These are phyloP conservation scores for Pichia membranifaciens DNA, from an alignment of 805 yeast genomes.

Conservation along the genomic window DNA sequence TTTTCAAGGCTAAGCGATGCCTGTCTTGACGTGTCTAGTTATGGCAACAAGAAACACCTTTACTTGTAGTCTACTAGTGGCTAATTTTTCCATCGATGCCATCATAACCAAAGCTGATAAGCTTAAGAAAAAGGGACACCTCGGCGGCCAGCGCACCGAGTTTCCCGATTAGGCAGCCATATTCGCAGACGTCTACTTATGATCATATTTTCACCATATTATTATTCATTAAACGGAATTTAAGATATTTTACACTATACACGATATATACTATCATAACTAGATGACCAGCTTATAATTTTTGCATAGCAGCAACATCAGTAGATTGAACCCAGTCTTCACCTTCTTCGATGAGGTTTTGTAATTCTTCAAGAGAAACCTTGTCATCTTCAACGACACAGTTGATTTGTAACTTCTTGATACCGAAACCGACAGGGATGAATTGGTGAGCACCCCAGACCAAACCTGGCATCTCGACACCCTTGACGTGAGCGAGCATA, in stretches of 20 bases:
- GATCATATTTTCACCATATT: too few relatives aligned
- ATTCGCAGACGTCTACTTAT: not conserved
- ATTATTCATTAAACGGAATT: too few relatives aligned
- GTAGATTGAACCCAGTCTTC: slow-evolving; percentile 99
- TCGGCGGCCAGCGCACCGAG: not conserved
- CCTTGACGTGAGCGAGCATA: slow-evolving; percentile 80
- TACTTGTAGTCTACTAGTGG: too few relatives aligned
- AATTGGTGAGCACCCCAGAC: slow-evolving; percentile 97
- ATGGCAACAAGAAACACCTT: too few relatives aligned
- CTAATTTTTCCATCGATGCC: too few relatives aligned
- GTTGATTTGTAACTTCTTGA: slow-evolving; percentile 98
- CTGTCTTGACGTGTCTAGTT: too few relatives aligned
- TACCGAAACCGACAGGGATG: slow-evolving; percentile 98
- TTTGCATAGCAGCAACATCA: slow-evolving; percentile 97
- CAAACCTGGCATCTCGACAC: slow-evolving; percentile 86
- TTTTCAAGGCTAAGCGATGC: too few relatives aligned
- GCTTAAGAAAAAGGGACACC: not conserved
- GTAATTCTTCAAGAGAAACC: slow-evolving; percentile 90
- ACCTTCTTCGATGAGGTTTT: slow-evolving; percentile 71
- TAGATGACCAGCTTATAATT: slow-evolving; percentile 54
- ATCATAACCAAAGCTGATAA: not conserved
- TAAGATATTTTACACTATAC: not conserved
- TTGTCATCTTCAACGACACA: slow-evolving; percentile 95
- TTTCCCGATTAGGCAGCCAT: not conserved
- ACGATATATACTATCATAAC: not conserved